Conservation (phyloP, 768 basidiomycete species). For the Boletus huronensis region DNA sequence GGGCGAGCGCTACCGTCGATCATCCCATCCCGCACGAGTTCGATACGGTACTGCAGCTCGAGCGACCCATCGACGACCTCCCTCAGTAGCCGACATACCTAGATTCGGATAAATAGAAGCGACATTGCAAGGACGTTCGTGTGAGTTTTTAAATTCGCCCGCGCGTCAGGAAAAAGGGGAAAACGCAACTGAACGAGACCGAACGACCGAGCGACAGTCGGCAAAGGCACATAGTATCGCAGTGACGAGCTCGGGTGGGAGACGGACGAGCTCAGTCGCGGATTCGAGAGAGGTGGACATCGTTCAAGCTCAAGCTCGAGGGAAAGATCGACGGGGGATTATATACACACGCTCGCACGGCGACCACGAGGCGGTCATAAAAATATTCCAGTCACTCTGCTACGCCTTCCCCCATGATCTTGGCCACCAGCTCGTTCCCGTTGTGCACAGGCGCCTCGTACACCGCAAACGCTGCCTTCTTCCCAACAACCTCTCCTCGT, state of each 20-base stretch:
- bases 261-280: neutral
- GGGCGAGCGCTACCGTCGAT: conserved; percentile 7
- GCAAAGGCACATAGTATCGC: conserved; percentile 11
- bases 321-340: neutral
- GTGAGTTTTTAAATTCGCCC: neutral
- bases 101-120: neutral
- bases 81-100: conserved; percentile 24
- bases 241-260: conserved; percentile 14
- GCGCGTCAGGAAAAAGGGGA: neutral
- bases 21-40: conserved; percentile 40
- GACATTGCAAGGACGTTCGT: too few relatives aligned
- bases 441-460: conserved; percentile 63
- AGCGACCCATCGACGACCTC: conserved; percentile 24
- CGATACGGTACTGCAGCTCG: conserved; percentile 38
- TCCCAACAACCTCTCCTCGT: conserved; percentile 7
- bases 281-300: neutral
- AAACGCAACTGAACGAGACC: conserved; percentile 13
- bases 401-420: conserved; percentile 53
- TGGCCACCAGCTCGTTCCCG: conserved; percentile 66
- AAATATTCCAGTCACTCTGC: conserved; percentile 1
- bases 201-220: conserved; percentile 8
- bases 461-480: conserved; percentile 70
- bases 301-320: too few relatives aligned
- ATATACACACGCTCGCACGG: conserved; percentile 2
- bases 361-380: neutral